phyloP scores from a whole-genome alignment of 2,329 filamentous ascomycete genomes.

The Cladosporium sp. region DNA sequence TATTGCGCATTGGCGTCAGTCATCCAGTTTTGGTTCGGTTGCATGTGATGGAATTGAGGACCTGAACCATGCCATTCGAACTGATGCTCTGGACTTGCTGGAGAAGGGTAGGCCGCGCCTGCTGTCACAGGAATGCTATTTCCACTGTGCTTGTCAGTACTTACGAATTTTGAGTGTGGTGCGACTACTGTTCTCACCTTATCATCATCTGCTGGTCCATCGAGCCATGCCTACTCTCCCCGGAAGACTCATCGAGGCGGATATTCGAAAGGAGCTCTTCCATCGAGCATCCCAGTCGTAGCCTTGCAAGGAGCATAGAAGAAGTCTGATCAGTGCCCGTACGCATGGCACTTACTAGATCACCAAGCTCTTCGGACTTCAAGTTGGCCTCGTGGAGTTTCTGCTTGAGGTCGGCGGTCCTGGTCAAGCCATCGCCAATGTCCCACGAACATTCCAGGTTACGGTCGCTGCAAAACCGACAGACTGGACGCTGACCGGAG shows the following conservation, averaged over 20 bases:
- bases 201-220: not conserved
- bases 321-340: conserved; percentile 10
- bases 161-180: not conserved
- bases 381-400: conserved; percentile 11
- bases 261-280: not conserved
- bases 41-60: not conserved
- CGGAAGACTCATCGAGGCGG: not conserved
- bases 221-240: not conserved
- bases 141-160: not conserved
- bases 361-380: conserved; percentile 7
- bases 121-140: not conserved
- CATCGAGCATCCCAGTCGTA: conserved; percentile 6
- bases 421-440: conserved; percentile 16
- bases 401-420: conserved; percentile 14
- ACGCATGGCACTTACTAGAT: conserved; percentile 13
- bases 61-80: not conserved
- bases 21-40: not conserved
- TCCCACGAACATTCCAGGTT: conserved; percentile 17
- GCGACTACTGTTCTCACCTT: not conserved
- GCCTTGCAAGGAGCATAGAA: conserved; percentile 12
- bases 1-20: not conserved
- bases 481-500: conserved; percentile 16
- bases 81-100: not conserved
- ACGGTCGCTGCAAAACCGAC: conserved; percentile 16
- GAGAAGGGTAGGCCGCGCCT: not conserved